A percentile compares a stretch with the other conserved stretches of the same genome.
Conservation (phyloP, 2,329 filamentous ascomycete species). For the Pezicula radicicola region DNA sequence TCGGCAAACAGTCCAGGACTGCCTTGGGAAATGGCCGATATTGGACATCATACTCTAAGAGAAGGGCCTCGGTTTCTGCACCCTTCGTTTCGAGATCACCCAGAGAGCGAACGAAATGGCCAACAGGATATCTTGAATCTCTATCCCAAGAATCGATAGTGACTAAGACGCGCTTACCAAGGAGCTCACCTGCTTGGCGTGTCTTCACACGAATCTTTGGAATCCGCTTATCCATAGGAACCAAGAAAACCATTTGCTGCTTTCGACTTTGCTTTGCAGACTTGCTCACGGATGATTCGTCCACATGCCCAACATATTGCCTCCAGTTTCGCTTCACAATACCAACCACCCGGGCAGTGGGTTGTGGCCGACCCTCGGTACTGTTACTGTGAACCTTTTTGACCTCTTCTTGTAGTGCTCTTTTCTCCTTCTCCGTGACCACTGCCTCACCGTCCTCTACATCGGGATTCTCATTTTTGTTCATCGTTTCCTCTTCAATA, state of each 20-base stretch:
- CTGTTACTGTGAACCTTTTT: slow-evolving; percentile 77
- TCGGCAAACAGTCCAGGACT: slow-evolving; percentile 87
- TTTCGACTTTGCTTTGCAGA: slow-evolving; percentile 73
- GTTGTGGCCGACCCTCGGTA: slow-evolving; percentile 76
- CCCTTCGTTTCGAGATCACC: slow-evolving; percentile 94
- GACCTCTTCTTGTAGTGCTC: slow-evolving; percentile 86
- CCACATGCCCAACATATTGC: slow-evolving; percentile 95
- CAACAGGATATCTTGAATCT: slow-evolving; percentile 86
- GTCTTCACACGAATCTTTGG: slow-evolving; percentile 94
- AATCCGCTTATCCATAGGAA: slow-evolving; percentile 97
- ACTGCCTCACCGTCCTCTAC: slow-evolving; percentile 71
- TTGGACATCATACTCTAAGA: slow-evolving; percentile 95
- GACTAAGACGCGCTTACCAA: slow-evolving; percentile 88
- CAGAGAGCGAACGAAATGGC: slow-evolving; percentile 89
- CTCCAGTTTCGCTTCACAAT: slow-evolving; percentile 96
- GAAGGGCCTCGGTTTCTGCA: slow-evolving; percentile 92
- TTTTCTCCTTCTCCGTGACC: slow-evolving; percentile 85
- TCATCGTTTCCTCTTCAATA: slow-evolving; percentile 88
- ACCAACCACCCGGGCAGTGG: slow-evolving; percentile 88
- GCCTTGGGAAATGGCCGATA: slow-evolving; percentile 96
- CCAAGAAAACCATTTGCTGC: slow-evolving; percentile 89
- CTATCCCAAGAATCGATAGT: slow-evolving; percentile 95
- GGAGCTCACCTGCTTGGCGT: slow-evolving; percentile 80
- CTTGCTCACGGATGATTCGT: slow-evolving; percentile 77
- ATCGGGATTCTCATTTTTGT: slow-evolving; percentile 91